phyloP scores from a whole-genome alignment of 768 basidiomycete species.

The Saitozyma podzolica region DNA sequence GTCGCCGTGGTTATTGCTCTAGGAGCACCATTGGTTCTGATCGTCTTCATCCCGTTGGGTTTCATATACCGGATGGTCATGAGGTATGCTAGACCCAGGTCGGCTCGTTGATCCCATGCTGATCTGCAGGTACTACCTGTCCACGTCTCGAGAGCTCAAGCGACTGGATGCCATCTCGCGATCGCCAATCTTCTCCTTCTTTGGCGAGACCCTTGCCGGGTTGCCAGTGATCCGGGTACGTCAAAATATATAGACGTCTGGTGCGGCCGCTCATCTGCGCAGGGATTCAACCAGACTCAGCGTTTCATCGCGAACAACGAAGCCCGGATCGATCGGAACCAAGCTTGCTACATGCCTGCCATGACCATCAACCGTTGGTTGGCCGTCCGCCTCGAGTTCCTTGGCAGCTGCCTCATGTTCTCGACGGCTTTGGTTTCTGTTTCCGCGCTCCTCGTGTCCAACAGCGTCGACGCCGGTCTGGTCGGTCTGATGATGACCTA shows the following conservation, averaged over 20 bases:
- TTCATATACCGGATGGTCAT: constrained; percentile 81
- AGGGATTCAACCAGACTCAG: constrained; percentile 47
- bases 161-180: constrained; percentile 64
- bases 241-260: background rate
- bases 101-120: background rate
- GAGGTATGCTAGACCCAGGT: constrained; percentile 58
- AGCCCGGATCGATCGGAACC: constrained; percentile 76
- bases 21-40: constrained; percentile 78
- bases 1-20: constrained; percentile 66
- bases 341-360: constrained; percentile 71
- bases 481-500: constrained; percentile 85
- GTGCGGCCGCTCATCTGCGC: constrained; percentile 8
- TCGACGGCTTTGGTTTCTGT: constrained; percentile 69
- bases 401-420: constrained; percentile 77
- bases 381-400: constrained; percentile 76
- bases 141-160: constrained; percentile 53
- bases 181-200: constrained; percentile 78
- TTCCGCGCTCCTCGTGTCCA: constrained; percentile 68
- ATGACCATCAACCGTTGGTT: constrained; percentile 66
- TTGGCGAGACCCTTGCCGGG: constrained; percentile 52
- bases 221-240: constrained; percentile 43
- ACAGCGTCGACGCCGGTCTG: constrained; percentile 75
- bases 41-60: constrained; percentile 71
- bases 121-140: constrained; percentile 63
- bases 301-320: constrained; percentile 53